Evolutionary conservation across 306 rosid species (phyloP), one percentile per base, ranked within the genome.

Genomic region (Cucurbita maxima): DNA sequence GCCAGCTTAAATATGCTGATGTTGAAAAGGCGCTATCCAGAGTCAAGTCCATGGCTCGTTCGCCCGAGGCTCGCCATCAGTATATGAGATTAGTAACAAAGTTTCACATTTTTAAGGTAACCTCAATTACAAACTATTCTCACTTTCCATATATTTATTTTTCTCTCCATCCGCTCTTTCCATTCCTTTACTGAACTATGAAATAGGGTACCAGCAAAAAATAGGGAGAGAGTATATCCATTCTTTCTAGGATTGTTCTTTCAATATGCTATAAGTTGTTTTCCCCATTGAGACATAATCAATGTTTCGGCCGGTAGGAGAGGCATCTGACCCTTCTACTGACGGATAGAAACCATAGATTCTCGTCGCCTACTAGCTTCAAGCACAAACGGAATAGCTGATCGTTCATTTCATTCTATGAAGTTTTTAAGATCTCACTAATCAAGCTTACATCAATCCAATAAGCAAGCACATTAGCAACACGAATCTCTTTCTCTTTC

Each of bases 1-100:
- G 92, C 79, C 86, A 75, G 82, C 88, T 86, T 77, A 90, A 90
- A 78, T 79, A 69, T 73, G 89, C 82, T 38, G 86, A 79, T 60
- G 89, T 87, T 71, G 87, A 87, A 43, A 84, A 86, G 75, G 92
- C 96, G 79, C 88, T 89, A 4, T 82, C 84, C 52, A 81, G 89
- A 77, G 92, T 90, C 40, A 75, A 41, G 81, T 87, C 88, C 73
- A 90, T 87, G 92, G 83, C 81, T 79, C 88, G 74, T 25, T 60
- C 73, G 58, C 87, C 88, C 6, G 92, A 87, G 75, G 96, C 92
- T 11, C 80, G 89, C 8, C 82, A 77, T 75, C 96, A 90, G 77
- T 90, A 90, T 56, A 80, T 79, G 88, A 87, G 92, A 82, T 81
- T 89, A 47, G 79, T 79, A 70, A 58, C 76, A 60, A 85, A 83